phyloP scores from a whole-genome alignment of 768 basidiomycete genomes.

The Amanita phalloides region DNA sequence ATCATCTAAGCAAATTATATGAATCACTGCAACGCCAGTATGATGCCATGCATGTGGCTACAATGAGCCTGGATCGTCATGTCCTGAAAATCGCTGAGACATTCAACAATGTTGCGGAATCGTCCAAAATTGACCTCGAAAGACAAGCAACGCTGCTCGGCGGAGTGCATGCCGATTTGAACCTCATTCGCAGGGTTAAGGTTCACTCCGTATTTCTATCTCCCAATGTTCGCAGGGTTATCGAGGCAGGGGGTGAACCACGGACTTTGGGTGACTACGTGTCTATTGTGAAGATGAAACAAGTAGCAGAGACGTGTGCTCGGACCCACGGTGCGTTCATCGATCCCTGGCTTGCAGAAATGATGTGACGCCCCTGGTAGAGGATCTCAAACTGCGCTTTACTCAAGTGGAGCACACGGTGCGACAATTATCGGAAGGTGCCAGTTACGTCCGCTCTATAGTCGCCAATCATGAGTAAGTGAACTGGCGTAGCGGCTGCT shows the following conservation, averaged over 20 bases:
- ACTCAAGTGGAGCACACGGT: constrained; percentile 44
- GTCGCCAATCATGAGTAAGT: constrained; percentile 38
- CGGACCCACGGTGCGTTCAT: constrained; percentile 51
- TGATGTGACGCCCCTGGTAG: constrained; percentile 19
- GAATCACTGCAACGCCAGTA: constrained; percentile 53
- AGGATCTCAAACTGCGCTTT: constrained; percentile 48
- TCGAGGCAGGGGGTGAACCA: constrained; percentile 57
- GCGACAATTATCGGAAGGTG: constrained; percentile 41
- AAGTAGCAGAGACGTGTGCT: constrained; percentile 64
- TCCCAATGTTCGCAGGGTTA: constrained; percentile 49
- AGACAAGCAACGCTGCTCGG: constrained; percentile 53
- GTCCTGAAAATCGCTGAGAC: constrained; percentile 61
- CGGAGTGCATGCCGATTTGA: constrained; percentile 61
- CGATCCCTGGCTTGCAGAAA: background rate
- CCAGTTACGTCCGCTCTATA: constrained; percentile 44
- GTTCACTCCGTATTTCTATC: constrained; percentile 75
- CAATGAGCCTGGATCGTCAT: constrained; percentile 58
- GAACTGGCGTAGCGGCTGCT: background rate
- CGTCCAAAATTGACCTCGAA: constrained; percentile 54
- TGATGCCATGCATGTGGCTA: constrained; percentile 65
- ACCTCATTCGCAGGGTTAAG: constrained; percentile 51
- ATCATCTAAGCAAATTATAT: constrained; percentile 41
- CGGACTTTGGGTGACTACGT: constrained; percentile 77
- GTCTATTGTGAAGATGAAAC: constrained; percentile 65
- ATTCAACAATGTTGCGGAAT: constrained; percentile 48